Conservation (phyloP, 257 asterid species). For the Gentiana macrophylla region DNA sequence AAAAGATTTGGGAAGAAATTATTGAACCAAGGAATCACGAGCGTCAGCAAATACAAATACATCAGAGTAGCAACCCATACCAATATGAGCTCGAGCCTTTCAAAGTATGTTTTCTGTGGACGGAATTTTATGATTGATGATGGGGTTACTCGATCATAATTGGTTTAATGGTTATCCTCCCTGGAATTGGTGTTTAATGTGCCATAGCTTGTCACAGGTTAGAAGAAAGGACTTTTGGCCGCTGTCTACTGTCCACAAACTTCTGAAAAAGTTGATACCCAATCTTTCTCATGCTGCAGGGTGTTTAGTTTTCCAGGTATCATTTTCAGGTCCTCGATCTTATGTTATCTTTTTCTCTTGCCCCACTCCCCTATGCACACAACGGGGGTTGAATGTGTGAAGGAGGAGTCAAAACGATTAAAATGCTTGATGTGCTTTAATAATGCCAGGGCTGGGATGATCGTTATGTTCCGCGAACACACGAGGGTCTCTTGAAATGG, state of each 20-base stretch:
- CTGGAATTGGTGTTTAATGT: too few species aligned
- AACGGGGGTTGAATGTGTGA: too few species aligned
- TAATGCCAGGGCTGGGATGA: conserved; percentile 89
- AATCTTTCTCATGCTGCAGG: conserved; percentile 94
- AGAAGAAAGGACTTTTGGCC: too few species aligned
- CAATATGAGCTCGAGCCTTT: too few species aligned
- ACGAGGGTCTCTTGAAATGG: too few species aligned
- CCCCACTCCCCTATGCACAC: conserved; percentile 8
- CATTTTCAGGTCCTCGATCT: neutral
- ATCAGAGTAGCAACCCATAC: too few species aligned
- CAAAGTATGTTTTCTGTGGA: conserved; percentile 41
- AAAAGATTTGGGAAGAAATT: too few species aligned
- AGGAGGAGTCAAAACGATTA: too few species aligned
- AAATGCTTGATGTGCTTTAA: neutral
- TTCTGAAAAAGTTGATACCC: conserved; percentile 81
- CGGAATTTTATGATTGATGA: neutral
- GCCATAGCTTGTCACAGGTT: too few species aligned
- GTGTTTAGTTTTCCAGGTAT: conserved; percentile 36
- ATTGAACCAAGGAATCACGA: too few species aligned
- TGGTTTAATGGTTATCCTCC: conserved; percentile 3
- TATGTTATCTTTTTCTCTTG: conserved; percentile 26
- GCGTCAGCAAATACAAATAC: too few species aligned
- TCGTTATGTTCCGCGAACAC: conserved; percentile 35
- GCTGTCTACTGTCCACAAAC: too few species aligned
- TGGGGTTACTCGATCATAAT: neutral